Evolutionary conservation across 805 yeast species (phyloP), one percentile per base, ranked within the genome.

Genomic region (Sugiyamaella americana): DNA sequence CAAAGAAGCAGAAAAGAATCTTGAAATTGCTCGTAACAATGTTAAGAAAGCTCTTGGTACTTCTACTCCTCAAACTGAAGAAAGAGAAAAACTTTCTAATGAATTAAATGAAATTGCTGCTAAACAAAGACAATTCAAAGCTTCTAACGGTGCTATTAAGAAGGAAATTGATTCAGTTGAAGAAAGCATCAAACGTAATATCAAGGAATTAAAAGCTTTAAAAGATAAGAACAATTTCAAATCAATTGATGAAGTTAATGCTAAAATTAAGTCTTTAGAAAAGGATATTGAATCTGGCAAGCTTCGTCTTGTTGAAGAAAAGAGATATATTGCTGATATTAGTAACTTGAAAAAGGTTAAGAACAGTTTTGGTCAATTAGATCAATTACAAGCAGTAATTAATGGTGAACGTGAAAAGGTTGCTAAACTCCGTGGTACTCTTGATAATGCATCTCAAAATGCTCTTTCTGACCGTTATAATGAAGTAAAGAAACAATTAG

Each of bases 291-390:
- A 84, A 47, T 68, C 84, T 43, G 98, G 98, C 53, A 68, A 74
- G 40, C 73, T 93, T 63, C 78, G 86, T 58, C 79, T 93, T 61
- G 97, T 88, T 45, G 96, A 91, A 53, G 99, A 93, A 75, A 83
- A 87, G 72, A 76, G 80, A 62, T 68, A 74, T 54, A 79, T 93
- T 56, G 85, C 85, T 70, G 98, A 91, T 70, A 84, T 87, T 74
- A 76, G 87, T 44, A 67, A 81, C 40, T 77, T 93, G 65, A 81
- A 91, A 68, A 87, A 86, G 69, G 70, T 84, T 62, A 79, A 82
- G 61, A 84, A 83, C 66, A 89, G 83, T 65, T 85, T 87, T 63
- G 78, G 79, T 42, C 73, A 76, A 41, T 72, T 89, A 57, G 88
- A 81, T 61, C 77, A 78, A 58, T 77, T 78, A 58, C 96, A 87